Percentiles rank a stretch among this genome's conserved stretches.
phyloP scores from a whole-genome alignment of 1,284 basidiomycete species.

The Cutaneotrichosporon sp. region DNA sequence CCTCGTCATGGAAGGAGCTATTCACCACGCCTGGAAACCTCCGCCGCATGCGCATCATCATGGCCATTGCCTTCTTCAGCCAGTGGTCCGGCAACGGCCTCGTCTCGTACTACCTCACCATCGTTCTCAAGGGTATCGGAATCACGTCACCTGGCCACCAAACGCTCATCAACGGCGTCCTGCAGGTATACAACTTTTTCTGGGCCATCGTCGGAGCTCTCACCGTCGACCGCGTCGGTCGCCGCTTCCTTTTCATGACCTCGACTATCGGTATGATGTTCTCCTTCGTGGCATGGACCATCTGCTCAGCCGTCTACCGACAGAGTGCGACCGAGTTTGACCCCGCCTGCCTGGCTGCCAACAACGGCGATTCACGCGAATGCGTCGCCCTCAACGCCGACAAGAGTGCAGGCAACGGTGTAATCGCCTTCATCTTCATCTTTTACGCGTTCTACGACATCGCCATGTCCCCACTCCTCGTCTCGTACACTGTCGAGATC shows the following conservation, averaged over 20 bases:
- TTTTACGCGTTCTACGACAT: slow-evolving; percentile 52
- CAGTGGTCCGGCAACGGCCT: slow-evolving; percentile 40
- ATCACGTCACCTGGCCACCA: slow-evolving; percentile 63
- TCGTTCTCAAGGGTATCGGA: slow-evolving; percentile 68
- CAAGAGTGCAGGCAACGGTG: slow-evolving; percentile 20
- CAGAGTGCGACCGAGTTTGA: slow-evolving; percentile 29
- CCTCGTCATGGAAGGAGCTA: slow-evolving; percentile 54
- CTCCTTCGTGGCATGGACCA: slow-evolving; percentile 65
- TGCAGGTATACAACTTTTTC: slow-evolving; percentile 27
- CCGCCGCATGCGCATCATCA: slow-evolving; percentile 38
- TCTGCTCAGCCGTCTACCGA: slow-evolving; percentile 63
- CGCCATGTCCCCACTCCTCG: slow-evolving; percentile 49
- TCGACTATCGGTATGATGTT: slow-evolving; percentile 49
- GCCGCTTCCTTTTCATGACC: slow-evolving; percentile 31
- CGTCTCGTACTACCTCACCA: slow-evolving; percentile 62
- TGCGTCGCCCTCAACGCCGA: slow-evolving; percentile 23
- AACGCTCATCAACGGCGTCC: slow-evolving; percentile 62
- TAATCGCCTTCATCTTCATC: slow-evolving; percentile 28
- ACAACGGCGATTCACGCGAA: slow-evolving; percentile 61
- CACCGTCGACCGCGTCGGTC: slow-evolving; percentile 45
- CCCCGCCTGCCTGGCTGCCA: slow-evolving; percentile 12
- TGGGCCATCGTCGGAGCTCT: slow-evolving; percentile 35
- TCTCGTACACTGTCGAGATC: slow-evolving; percentile 28
- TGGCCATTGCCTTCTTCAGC: slow-evolving; percentile 43
- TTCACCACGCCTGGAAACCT: slow-evolving; percentile 29